Conservation (phyloP, 2,329 filamentous ascomycete species). For the Periconia macrospinosa region DNA sequence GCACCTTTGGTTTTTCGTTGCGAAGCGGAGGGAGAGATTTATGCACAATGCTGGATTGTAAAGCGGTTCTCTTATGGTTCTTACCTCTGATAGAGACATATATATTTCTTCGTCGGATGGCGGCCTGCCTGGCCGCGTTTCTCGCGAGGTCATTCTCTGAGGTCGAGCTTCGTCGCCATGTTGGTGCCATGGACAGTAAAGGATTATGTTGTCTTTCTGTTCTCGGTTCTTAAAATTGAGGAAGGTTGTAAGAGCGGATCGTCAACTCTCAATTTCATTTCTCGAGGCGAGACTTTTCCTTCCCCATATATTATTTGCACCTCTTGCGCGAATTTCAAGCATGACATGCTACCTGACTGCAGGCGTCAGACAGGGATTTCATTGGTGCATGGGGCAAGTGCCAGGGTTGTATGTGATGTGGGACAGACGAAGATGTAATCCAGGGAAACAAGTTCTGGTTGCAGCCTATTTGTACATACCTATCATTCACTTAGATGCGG, state of each 20-base stretch:
- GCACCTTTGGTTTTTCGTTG: not conserved
- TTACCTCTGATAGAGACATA: conserved; percentile 10
- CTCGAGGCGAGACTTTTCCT: too few relatives aligned
- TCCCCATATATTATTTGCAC: not conserved
- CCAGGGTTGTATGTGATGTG: too few relatives aligned
- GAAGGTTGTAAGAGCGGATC: not conserved
- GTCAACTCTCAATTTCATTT: not conserved
- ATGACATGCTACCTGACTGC: not conserved
- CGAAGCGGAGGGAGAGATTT: too few relatives aligned
- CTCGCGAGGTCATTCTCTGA: conserved; percentile 1
- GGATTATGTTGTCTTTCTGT: not conserved
- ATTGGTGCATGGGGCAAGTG: not conserved
- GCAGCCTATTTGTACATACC: too few relatives aligned
- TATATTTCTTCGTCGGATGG: conserved; percentile 3
- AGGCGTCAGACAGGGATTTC: not conserved
- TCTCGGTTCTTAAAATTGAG: too few relatives aligned
- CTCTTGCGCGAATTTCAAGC: not conserved
- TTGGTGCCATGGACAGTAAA: conserved; percentile 1
- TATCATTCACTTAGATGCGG: too few relatives aligned
- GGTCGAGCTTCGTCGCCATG: conserved; percentile 5
- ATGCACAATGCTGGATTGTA: too few relatives aligned
- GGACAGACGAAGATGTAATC: too few relatives aligned
- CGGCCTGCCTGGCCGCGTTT: conserved; percentile 2
- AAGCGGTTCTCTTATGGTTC: too few relatives aligned
- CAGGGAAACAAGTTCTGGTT: too few relatives aligned